Conservation (phyloP, 345 rosid genomes). For the Eutrema heterophyllum region DNA sequence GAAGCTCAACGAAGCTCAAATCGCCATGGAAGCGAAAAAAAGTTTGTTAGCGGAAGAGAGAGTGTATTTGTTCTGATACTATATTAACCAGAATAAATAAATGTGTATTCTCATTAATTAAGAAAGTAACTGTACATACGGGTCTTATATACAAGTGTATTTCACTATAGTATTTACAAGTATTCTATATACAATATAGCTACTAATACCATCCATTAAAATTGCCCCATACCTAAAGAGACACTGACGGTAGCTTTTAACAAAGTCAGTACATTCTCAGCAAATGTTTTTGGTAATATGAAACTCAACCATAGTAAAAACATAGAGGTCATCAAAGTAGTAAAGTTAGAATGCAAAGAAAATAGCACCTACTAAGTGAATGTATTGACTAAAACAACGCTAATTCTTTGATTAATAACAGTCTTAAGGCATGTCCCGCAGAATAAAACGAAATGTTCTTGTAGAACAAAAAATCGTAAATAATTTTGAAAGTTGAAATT, state of each 20-base stretch:
- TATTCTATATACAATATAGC: too few species aligned
- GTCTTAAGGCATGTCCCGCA: background rate
- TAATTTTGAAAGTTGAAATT: background rate
- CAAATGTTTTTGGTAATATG: background rate
- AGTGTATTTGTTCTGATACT: too few species aligned
- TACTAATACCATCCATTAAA: constrained; percentile 56
- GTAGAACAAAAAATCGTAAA: background rate
- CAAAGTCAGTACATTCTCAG: background rate
- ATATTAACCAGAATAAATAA: too few species aligned
- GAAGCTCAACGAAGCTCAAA: too few species aligned
- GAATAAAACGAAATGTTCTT: background rate
- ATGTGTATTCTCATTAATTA: too few species aligned
- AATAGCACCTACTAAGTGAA: background rate
- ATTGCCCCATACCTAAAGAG: constrained; percentile 83
- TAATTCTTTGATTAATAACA: background rate
- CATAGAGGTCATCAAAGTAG: background rate
- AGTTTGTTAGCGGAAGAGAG: too few species aligned
- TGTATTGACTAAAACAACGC: background rate
- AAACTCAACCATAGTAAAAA: background rate
- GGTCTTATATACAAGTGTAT: too few species aligned
- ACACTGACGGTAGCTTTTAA: constrained; percentile 15
- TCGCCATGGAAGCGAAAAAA: too few species aligned
- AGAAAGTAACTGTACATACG: too few species aligned
- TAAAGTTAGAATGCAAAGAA: background rate
- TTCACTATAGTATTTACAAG: too few species aligned